Conservation (phyloP, 2,329 filamentous ascomycete species). For the Alternaria incomplexa region DNA sequence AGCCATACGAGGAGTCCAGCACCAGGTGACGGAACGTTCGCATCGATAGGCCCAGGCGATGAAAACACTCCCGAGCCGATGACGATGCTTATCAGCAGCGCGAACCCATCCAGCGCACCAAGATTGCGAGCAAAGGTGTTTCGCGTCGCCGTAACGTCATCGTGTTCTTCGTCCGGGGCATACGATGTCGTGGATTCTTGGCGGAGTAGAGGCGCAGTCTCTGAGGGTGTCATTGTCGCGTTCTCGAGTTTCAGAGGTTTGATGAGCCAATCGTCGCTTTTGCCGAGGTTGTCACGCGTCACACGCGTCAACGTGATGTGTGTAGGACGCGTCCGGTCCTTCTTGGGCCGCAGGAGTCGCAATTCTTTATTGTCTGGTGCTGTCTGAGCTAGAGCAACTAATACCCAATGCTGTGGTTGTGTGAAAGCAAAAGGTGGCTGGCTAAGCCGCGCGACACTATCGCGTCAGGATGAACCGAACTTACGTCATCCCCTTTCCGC, state of each 20-base stretch:
- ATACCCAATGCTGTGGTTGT: background rate
- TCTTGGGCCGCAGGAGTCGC: background rate
- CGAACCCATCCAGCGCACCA: slow-evolving; percentile 53
- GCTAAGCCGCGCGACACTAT: background rate
- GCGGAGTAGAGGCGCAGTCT: slow-evolving; percentile 31
- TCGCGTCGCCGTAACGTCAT: slow-evolving; percentile 18
- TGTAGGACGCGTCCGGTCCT: background rate
- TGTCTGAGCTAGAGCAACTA: background rate
- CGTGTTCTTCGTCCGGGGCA: slow-evolving; percentile 17
- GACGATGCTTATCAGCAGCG: slow-evolving; percentile 68
- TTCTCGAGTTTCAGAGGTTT: background rate
- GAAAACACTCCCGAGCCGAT: slow-evolving; percentile 71
- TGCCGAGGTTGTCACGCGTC: background rate
- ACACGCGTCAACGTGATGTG: background rate
- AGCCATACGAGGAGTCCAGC: slow-evolving; percentile 66
- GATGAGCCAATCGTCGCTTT: background rate
- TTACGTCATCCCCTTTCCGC: slow-evolving; percentile 6
- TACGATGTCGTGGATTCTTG: slow-evolving; percentile 12
- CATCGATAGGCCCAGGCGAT: slow-evolving; percentile 67
- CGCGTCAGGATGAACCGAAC: slow-evolving; percentile 6
- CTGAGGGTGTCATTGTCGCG: slow-evolving; percentile 28
- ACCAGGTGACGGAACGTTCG: slow-evolving; percentile 68
- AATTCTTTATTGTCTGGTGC: background rate
- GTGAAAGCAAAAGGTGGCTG: background rate
- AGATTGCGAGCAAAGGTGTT: slow-evolving; percentile 45